Base-by-base conservation (phyloP, 1,284 basidiomycete species). In the Takashimella koratensis region DNA sequence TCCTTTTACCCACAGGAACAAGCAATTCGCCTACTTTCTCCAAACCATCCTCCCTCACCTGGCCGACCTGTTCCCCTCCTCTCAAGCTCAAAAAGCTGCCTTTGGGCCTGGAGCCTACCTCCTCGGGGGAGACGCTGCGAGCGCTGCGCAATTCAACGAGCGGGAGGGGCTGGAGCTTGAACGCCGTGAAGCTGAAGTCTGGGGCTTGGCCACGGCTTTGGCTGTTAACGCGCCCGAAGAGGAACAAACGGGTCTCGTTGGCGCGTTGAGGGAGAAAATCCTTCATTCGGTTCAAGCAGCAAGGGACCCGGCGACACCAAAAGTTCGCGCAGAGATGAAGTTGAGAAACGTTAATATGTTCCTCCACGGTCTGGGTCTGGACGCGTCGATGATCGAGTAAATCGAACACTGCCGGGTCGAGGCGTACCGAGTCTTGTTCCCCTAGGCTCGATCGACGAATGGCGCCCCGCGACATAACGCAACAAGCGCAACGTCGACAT, bases 41-140 rank as follows among this genome's bases (percentile, higher is more conserved):
- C 80, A 86, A 59, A 78, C 86, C 3, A 80, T 98, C 36, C 79
- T 84, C 2, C 86, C 89, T 1, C 82, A 89, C 62, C 80, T 97
- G 26, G 77, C 85, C 12, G 77, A 81, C 6, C 82, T 98, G 20
- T 98, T 98, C 83, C 94, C 95, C 0, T 95, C 93, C 2, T 86
- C 87, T 5, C 84, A 91, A 43, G 84, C 87, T 26, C 79, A 75
- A 47, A 68, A 83, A 41, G 70, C 82, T 3, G 77, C 81, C 0
- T 82, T 82, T 56, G 82, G 81, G 3, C 74, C 76, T 2, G 70
- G 74, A 16, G 69, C 75, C 16, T 79, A 79, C 65, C 60, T 79
- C 50, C 52, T 73, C 24, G 60, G 58, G 25, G 58, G 49, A 12
- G 66, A 68, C 30, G 59, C 60, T 11, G 52, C 60, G 51, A 58